phyloP scores from a whole-genome alignment of 2,329 filamentous ascomycete species.

The Coniella vitis region DNA sequence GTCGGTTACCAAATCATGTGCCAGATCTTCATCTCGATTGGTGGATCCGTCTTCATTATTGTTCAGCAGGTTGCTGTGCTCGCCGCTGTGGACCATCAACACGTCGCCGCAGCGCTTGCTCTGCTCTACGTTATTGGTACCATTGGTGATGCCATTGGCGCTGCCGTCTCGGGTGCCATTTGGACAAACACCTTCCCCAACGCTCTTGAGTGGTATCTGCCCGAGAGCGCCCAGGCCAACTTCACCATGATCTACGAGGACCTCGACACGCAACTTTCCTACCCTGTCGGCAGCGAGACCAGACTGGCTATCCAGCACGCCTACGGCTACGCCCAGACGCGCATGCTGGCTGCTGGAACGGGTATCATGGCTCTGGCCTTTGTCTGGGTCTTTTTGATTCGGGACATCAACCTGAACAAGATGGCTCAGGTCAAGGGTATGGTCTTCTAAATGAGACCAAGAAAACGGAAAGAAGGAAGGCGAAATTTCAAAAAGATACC shows the following conservation, averaged over 20 bases:
- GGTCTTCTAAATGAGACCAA: conserved; percentile 33
- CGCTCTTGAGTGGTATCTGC: conserved; percentile 45
- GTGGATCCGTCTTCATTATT: conserved; percentile 46
- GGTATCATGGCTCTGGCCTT: conserved; percentile 27
- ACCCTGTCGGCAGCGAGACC: conserved; percentile 35
- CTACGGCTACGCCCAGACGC: conserved; percentile 45
- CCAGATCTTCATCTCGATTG: conserved; percentile 41
- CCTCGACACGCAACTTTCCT: conserved; percentile 44
- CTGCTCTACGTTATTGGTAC: conserved; percentile 38
- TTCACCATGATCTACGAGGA: conserved; percentile 45
- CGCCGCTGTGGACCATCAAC: conserved; percentile 45
- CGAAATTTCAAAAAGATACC: background rate
- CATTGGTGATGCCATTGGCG: conserved; percentile 39
- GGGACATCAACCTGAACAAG: conserved; percentile 43
- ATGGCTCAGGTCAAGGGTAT: conserved; percentile 43
- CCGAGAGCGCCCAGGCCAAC: conserved; percentile 30
- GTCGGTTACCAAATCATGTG: conserved; percentile 33
- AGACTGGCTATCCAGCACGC: conserved; percentile 50
- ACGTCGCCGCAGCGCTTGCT: conserved; percentile 43
- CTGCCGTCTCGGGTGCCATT: conserved; percentile 34
- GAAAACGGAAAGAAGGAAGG: background rate
- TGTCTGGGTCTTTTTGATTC: conserved; percentile 37
- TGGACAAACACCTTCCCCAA: conserved; percentile 36
- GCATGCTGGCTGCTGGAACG: conserved; percentile 37
- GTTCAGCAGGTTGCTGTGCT: conserved; percentile 53